Percentiles rank a stretch among this genome's conserved stretches.
Conservation (phyloP, 2,329 filamentous ascomycete genomes). For the Aspergillus flavus region DNA sequence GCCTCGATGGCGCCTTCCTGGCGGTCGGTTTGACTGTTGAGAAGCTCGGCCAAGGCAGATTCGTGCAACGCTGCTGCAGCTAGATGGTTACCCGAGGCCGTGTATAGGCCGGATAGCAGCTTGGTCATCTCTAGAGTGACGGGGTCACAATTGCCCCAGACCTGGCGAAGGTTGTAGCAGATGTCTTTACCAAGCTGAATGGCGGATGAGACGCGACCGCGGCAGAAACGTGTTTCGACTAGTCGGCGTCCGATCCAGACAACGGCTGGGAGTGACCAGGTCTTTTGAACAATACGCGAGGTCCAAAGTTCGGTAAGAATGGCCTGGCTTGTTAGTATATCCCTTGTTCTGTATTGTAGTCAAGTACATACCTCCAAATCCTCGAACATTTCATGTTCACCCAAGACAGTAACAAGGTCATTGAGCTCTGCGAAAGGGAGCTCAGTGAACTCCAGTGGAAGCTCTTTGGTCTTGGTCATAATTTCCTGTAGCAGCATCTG, state of each 20-base stretch:
- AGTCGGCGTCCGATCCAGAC: constrained; percentile 57
- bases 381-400: constrained; percentile 41
- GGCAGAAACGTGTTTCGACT: constrained; percentile 56
- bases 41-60: constrained; percentile 31
- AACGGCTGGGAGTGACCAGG: constrained; percentile 50
- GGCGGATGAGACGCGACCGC: constrained; percentile 47
- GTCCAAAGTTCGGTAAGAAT: constrained; percentile 52
- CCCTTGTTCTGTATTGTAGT: neutral
- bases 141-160: constrained; percentile 52
- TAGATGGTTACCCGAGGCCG: constrained; percentile 36
- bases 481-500: constrained; percentile 38
- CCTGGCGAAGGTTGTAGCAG: constrained; percentile 58
- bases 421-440: constrained; percentile 40
- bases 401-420: constrained; percentile 40
- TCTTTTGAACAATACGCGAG: constrained; percentile 48
- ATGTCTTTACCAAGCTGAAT: constrained; percentile 56
- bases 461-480: constrained; percentile 31
- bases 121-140: constrained; percentile 54
- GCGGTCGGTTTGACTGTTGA: constrained; percentile 29
- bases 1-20: constrained; percentile 24
- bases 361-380: constrained; percentile 34
- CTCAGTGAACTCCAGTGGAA: constrained; percentile 37
- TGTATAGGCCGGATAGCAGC: constrained; percentile 55
- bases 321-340: constrained; percentile 12
- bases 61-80: constrained; percentile 36